A percentile compares a stretch with the other conserved stretches of the same genome.
phyloP scores from a whole-genome alignment of 768 basidiomycete species.

The Boletus barrowsii region DNA sequence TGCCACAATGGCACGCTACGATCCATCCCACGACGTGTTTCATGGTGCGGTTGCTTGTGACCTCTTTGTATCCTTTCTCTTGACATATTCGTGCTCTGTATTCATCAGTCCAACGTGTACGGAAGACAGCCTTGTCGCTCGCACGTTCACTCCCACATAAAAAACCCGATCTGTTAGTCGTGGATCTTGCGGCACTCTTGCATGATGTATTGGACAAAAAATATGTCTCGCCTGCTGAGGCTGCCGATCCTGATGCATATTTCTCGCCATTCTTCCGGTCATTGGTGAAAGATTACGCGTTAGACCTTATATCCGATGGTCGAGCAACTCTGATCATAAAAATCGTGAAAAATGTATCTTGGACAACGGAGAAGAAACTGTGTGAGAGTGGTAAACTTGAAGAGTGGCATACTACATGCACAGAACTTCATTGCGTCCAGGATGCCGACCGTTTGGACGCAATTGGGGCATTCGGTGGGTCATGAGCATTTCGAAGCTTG shows the following conservation, averaged over 20 bases:
- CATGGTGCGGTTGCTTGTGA: conserved; percentile 54
- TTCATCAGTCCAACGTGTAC: conserved; percentile 73
- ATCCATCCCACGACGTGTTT: conserved; percentile 76
- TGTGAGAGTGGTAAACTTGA: conserved; percentile 52
- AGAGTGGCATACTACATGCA: conserved; percentile 66
- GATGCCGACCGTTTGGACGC: conserved; percentile 79
- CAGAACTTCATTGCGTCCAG: conserved; percentile 80
- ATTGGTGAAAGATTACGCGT: conserved; percentile 38
- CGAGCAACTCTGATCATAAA: conserved; percentile 52
- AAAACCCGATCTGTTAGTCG: conserved; percentile 65
- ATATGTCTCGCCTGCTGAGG: conserved; percentile 58
- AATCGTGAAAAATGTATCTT: conserved; percentile 79
- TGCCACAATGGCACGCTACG: conserved; percentile 71
- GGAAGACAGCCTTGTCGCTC: conserved; percentile 69
- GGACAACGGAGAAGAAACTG: conserved; percentile 78
- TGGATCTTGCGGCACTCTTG: conserved; percentile 84
- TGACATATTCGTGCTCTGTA: conserved; percentile 1
- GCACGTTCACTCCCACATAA: conserved; percentile 46
- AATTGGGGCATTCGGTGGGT: conserved; percentile 73
- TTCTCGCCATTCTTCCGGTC: conserved; percentile 64
- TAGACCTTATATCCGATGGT: conserved; percentile 60
- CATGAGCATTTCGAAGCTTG: background rate
- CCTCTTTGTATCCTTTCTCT: background rate
- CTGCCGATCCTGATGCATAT: conserved; percentile 60
- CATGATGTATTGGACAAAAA: conserved; percentile 89